Percentiles rank a stretch among this genome's conserved stretches.
Conservation (phyloP, 306 rosid genomes). For the Medicago ruthenica region DNA sequence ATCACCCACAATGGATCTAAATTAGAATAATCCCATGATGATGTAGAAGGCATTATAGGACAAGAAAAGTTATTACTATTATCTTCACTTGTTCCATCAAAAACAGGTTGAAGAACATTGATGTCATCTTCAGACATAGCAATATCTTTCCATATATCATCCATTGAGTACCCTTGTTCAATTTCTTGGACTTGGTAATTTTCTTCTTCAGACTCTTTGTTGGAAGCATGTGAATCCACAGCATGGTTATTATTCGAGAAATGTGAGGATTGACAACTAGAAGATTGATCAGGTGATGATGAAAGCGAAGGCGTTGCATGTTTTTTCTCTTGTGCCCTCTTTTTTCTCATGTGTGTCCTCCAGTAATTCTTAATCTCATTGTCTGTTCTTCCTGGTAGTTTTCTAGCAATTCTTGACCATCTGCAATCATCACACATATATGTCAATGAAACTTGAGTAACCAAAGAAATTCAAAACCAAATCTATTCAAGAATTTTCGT, state of each 20-base stretch:
- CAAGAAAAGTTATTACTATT: constrained; percentile 38
- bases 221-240: constrained; percentile 54
- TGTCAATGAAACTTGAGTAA: constrained; percentile 13
- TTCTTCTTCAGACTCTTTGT: constrained; percentile 58
- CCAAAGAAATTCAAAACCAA: constrained; percentile 14
- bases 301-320: constrained; percentile 38
- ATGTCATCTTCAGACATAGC: constrained; percentile 53
- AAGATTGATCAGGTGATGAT: constrained; percentile 46
- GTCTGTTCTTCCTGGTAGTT: constrained; percentile 92
- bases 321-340: constrained; percentile 79
- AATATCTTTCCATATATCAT: constrained; percentile 96
- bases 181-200: constrained; percentile 47
- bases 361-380: constrained; percentile 97
- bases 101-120: constrained; percentile 35
- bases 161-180: constrained; percentile 64
- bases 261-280: constrained; percentile 52
- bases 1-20: constrained; percentile 68
- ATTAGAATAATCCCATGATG: constrained; percentile 61
- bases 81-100: constrained; percentile 42
- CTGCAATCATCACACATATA: constrained; percentile 46
- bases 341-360: constrained; percentile 92
- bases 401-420: constrained; percentile 96
- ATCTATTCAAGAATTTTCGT: background rate
- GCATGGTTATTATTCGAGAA: constrained; percentile 58
- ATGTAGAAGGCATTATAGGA: constrained; percentile 52